Percentiles rank a stretch among this genome's conserved stretches.
phyloP scores from a whole-genome alignment of 2,329 filamentous ascomycete genomes.

The Sporothrix sp. region DNA sequence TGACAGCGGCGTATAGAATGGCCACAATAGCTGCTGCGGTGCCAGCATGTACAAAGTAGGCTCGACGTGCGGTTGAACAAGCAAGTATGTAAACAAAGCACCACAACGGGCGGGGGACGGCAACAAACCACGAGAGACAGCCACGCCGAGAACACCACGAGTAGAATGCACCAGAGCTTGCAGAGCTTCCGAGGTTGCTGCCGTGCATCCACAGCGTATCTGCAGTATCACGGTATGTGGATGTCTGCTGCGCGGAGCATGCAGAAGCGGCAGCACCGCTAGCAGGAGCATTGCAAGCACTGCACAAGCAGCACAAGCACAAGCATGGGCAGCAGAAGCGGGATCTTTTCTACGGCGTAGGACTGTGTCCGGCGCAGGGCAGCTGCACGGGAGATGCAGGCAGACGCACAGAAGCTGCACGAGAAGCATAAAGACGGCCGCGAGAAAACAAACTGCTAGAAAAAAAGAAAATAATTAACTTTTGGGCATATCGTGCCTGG shows the following conservation, averaged over 20 bases:
- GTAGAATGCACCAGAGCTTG: neutral
- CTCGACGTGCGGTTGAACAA: neutral
- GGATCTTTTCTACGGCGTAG: slow-evolving; percentile 14
- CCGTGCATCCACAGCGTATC: slow-evolving; percentile 7
- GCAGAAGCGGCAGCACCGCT: neutral
- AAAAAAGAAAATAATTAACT: neutral
- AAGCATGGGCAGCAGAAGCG: slow-evolving; percentile 6
- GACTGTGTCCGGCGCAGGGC: slow-evolving; percentile 9
- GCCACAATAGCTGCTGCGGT: no score
- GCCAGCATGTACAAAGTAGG: no score
- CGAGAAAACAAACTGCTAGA: neutral
- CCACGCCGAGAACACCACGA: no score
- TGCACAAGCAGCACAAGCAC: neutral
- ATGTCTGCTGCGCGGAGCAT: no score
- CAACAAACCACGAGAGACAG: no score
- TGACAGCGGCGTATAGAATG: no score
- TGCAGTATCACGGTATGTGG: neutral
- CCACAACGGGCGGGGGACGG: no score
- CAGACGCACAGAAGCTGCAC: neutral
- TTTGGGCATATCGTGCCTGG: neutral
- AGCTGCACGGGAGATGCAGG: slow-evolving; percentile 4
- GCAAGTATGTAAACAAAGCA: neutral
- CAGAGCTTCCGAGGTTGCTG: neutral
- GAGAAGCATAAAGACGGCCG: neutral
- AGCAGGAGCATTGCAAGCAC: neutral